Evolutionary conservation across 306 rosid species (phyloP), one percentile per base, ranked within the genome.

Genomic region (Pachyrhizus erosus): DNA sequence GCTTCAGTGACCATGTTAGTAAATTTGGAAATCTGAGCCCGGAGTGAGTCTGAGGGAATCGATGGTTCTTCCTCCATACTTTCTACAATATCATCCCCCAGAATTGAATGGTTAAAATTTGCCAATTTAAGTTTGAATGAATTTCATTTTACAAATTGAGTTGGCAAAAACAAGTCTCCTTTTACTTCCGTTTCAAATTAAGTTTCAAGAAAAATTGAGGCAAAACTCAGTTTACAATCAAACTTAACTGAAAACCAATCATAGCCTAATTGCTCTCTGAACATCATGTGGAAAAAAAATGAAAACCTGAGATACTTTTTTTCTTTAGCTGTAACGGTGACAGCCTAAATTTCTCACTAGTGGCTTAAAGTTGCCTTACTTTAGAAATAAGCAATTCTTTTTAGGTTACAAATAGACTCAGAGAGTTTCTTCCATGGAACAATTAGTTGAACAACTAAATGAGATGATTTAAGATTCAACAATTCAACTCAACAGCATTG

Each of bases 51-150:
- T 1, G 93, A 71, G 48, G 87, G 80, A 65, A 49, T 66, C 13
- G 88, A 46, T 33, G 84, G 29, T 76, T 75, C 86, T 43, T 78
- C 82, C 77, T 89, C 97, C 97, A 89, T 87, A 27, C 39, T 18
- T 43, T 69, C 89, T 60, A 68, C 65, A 83, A 27, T 9, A 79
- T 60, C 77, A 87, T 39, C 18, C 42, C 1, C 33, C 31, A 51
- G 27, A 78, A 71, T n/a, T 80, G 12, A 23, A 45, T 15, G 39
- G 72, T 64, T 26, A 2, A 20, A 54, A 27, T 54, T 20, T 18
- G 61, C 11, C 1, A 54, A 54, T 0, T 0, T 46, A 46, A 17
- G 55, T 48, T 5, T 48, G n/a, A 48, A 5, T 7, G 11, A 52
- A 52, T 5, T 52, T 52, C 12, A n/a, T 18, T 52, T 18, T 18